Conservation (phyloP, 225 moss, liverwort and hornwort species). For the Climacium dendroides region DNA sequence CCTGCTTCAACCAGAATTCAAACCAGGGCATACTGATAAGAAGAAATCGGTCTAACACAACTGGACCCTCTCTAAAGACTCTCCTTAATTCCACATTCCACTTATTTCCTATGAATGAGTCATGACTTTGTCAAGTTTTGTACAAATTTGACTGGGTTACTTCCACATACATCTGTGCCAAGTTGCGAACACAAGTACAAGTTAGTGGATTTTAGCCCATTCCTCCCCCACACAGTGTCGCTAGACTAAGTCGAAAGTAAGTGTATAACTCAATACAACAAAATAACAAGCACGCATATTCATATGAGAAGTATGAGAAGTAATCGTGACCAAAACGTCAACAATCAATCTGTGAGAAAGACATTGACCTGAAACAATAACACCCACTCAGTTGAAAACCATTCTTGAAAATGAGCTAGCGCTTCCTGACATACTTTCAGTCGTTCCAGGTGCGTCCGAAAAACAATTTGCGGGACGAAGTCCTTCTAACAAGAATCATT, state of each 20-base stretch:
- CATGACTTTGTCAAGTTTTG: background rate
- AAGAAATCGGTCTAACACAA: background rate
- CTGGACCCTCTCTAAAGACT: background rate
- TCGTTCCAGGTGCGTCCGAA: background rate
- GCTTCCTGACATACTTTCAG: background rate
- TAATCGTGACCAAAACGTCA: background rate
- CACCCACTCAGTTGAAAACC: background rate
- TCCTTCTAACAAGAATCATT: background rate
- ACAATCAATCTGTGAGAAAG: background rate
- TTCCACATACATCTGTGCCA: background rate
- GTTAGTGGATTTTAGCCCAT: too few relatives aligned
- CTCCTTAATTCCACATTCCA: background rate
- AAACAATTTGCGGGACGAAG: background rate
- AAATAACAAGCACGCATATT: background rate
- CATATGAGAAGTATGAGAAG: background rate
- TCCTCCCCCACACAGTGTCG: background rate
- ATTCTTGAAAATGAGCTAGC: background rate
- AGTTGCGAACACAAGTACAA: background rate
- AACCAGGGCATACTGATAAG: background rate
- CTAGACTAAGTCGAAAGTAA: background rate
- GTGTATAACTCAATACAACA: background rate
- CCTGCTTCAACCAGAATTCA: background rate
- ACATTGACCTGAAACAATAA: background rate
- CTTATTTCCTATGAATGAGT: background rate
- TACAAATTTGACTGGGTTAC: background rate